Evolutionary conservation across 1,284 basidiomycete species (phyloP).

Genomic region (Kwoniella shivajii): DNA sequence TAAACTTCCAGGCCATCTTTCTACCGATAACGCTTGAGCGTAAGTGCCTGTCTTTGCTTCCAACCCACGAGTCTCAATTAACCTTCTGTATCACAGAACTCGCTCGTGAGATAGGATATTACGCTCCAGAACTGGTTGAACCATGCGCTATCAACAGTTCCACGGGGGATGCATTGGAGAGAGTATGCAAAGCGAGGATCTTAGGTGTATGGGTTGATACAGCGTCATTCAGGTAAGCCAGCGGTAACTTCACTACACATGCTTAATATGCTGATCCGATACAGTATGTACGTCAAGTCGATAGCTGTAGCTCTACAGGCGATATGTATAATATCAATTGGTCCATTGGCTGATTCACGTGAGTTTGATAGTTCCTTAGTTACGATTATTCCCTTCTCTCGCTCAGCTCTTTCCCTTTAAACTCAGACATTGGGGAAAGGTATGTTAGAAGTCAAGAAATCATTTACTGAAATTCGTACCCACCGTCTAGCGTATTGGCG

Average conservation of each 20-base stretch:
- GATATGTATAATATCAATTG: slow-evolving; percentile 84
- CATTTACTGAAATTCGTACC: background rate
- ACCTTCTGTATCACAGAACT: slow-evolving; percentile 41
- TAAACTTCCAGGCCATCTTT: slow-evolving; percentile 44
- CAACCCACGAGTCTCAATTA: background rate
- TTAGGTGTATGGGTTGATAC: slow-evolving; percentile 75
- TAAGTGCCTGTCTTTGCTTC: slow-evolving; percentile 18
- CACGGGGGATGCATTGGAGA: slow-evolving; percentile 9
- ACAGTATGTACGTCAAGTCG: slow-evolving; percentile 81
- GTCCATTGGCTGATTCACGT: slow-evolving; percentile 84
- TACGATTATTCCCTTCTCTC: background rate
- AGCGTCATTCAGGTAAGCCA: slow-evolving; percentile 76
- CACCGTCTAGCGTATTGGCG: slow-evolving; percentile 66
- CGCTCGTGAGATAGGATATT: slow-evolving; percentile 47
- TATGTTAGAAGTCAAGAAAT: no score
- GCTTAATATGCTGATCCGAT: background rate
- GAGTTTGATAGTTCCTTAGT: slow-evolving; percentile 45
- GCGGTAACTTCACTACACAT: slow-evolving; percentile 3
- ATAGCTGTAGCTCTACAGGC: slow-evolving; percentile 83
- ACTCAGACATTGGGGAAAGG: background rate
- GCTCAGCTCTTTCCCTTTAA: background rate
- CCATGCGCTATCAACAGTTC: slow-evolving; percentile 28
- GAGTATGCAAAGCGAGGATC: slow-evolving; percentile 45
- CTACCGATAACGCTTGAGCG: slow-evolving; percentile 52
- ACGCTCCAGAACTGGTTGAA: slow-evolving; percentile 34